These are phyloP conservation scores for Amphicarpaea edgeworthii DNA, from an alignment of 306 rosid genomes.

Conservation along the genomic window DNA sequence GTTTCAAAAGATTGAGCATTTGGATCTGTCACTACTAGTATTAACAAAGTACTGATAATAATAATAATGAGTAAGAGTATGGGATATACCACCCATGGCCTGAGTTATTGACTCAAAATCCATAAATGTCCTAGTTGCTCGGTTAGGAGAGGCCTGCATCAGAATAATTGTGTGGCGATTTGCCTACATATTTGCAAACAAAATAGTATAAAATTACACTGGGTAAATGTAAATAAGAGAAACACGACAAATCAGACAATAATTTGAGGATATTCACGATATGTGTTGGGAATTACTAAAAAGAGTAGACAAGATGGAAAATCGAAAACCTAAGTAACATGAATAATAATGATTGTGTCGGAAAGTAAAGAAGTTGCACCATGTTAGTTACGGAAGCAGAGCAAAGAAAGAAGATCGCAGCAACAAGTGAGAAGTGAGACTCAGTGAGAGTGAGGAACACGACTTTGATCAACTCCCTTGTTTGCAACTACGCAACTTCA, in stretches of 20 bases:
- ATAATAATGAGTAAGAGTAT: background rate
- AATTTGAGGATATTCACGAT: background rate
- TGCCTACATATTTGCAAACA: background rate
- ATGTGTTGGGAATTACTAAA: background rate
- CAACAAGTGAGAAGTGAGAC: background rate
- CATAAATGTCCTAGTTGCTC: conserved; percentile 1
- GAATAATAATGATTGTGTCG: background rate
- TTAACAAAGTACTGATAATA: background rate
- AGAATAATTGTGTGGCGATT: conserved; percentile 2
- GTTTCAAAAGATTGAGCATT: background rate
- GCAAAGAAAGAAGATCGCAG: conserved; percentile 9
- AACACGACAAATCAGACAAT: background rate
- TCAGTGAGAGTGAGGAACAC: background rate
- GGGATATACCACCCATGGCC: background rate
- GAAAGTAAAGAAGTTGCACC: background rate
- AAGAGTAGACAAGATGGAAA: background rate
- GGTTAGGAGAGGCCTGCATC: conserved; percentile 13
- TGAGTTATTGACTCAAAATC: conserved; percentile 14
- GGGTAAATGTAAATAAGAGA: background rate
- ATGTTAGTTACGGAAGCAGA: background rate
- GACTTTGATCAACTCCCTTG: background rate
- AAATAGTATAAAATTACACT: background rate
- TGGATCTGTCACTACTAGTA: background rate
- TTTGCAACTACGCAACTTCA: background rate
- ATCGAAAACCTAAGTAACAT: background rate